Base-by-base conservation (phyloP, 352 stramenopile species). In the Phytophthora syringae region DNA sequence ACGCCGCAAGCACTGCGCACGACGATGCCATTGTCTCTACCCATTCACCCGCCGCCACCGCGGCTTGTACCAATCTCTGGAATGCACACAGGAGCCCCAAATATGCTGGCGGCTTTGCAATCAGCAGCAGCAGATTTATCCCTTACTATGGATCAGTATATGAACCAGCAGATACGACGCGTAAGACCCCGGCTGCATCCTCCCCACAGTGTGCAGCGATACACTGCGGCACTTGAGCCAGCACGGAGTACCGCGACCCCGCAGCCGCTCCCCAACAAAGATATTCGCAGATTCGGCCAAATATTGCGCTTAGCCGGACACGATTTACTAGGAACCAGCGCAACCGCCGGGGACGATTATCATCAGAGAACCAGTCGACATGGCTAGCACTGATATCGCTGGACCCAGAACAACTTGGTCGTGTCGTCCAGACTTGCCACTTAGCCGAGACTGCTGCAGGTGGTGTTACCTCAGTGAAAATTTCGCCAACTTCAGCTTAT, bases 391-490 rank as follows among this genome's bases (percentile, higher is more conserved):
- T 95, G 16, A 90, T 96, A 54, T 96, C 88, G 20, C 57, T 96
- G 7, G 86, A 92, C 28, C 79, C 85, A 22, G 79, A 94, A 50
- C 78, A 92, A 47, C 74, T 95, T 18, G 87, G 89, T 11, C 74
- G 70, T 18, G 81, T 97, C 13, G 76, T 97, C 34, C 87, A 97
- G 64, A 94, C 89, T 21, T 91, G 84, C 40, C 79, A 93, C 50
- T 72, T 97, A 39, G 76, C 87, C 5, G 83, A 94, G 63, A 93
- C 84, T 7, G 78, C 84, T 9, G 89, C 89, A 13, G 85, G 88
- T 21, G 89, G 89, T 9, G 88, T 97, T 28, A 97, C 90, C 1
- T 97, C 89, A 0, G 88, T 96, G 48, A 97, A 97, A 74, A 84
- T 97, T 27, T 97, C 88, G 12, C 88, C 90, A 9, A 94, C 86